These are phyloP conservation scores for Amanita subjunquillea DNA, from an alignment of 768 basidiomycete species.

Conservation along the genomic window DNA sequence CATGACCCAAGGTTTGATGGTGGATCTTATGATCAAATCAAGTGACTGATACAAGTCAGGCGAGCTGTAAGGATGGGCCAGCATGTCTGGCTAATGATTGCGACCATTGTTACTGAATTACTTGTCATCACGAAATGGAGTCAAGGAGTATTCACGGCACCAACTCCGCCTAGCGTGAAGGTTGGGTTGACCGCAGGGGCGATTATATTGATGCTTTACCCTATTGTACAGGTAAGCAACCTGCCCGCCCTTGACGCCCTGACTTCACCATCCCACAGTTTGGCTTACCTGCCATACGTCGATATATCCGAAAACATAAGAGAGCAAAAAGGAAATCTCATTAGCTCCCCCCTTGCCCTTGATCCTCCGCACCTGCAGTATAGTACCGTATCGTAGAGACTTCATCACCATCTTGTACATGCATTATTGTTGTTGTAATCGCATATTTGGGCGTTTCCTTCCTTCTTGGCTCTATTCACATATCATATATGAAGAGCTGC, in stretches of 20 bases:
- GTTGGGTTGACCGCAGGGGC: conserved; percentile 58
- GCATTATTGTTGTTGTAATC: background rate
- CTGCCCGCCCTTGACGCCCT: conserved; percentile 6
- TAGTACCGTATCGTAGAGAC: background rate
- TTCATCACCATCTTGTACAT: background rate
- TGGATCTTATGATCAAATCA: conserved; percentile 3
- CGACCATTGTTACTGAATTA: conserved; percentile 76
- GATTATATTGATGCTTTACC: conserved; percentile 57
- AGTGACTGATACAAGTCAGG: conserved; percentile 23
- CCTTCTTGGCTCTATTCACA: background rate
- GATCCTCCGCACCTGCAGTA: background rate
- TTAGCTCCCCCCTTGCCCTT: conserved; percentile 10
- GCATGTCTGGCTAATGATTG: conserved; percentile 78
- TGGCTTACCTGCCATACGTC: conserved; percentile 48
- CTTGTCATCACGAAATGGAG: conserved; percentile 81
- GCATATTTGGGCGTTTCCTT: background rate
- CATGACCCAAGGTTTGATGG: conserved; percentile 62
- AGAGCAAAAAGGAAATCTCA: conserved; percentile 22
- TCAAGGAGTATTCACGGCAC: conserved; percentile 53
- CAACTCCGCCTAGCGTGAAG: conserved; percentile 52
- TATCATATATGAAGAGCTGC: background rate
- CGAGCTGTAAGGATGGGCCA: conserved; percentile 84
- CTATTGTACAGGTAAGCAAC: conserved; percentile 47
- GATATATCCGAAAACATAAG: conserved; percentile 34
- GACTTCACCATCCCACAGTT: conserved; percentile 34